A percentile compares a stretch with the other conserved stretches of the same genome.
Conservation (phyloP, 108 stramenopile species). For the Aurantiochytrium sp. region DNA sequence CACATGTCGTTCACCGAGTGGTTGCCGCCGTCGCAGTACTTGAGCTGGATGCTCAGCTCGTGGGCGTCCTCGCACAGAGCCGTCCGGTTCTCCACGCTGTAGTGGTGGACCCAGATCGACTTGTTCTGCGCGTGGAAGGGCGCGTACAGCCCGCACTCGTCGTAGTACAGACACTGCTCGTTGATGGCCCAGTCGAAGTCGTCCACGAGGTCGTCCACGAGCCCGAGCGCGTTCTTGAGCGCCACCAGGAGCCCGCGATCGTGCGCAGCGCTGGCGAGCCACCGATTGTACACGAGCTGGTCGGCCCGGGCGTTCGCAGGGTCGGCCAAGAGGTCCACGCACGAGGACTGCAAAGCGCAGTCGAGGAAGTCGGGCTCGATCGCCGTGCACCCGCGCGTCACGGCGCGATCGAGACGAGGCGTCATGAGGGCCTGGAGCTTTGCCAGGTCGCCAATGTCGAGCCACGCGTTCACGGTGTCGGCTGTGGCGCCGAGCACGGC, state of each 20-base stretch:
- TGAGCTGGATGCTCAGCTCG: background rate
- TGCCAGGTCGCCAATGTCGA: background rate
- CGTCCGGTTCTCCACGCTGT: background rate
- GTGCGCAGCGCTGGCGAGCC: background rate
- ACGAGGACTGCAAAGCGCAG: background rate
- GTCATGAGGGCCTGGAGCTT: background rate
- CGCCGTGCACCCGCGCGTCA: background rate
- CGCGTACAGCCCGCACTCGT: constrained; percentile 23
- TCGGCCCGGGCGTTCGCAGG: background rate
- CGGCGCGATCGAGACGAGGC: background rate
- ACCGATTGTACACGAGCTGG: background rate
- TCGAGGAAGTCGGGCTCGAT: constrained; percentile 9
- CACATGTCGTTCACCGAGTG: background rate
- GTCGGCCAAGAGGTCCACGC: background rate
- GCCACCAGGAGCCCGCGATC: background rate
- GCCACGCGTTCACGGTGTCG: background rate
- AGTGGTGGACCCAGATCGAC: background rate
- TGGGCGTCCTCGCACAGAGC: background rate
- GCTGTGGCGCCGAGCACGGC: background rate
- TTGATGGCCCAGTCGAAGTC: constrained; percentile 38
- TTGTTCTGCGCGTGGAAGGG: constrained; percentile 28
- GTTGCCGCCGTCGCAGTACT: background rate
- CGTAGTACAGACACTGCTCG: constrained; percentile 29
- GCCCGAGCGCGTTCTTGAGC: constrained; percentile 26
- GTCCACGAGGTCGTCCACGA: background rate